Evolutionary conservation across 2,329 filamentous ascomycete species (phyloP).

Genomic region (Juglanconis juglandina): DNA sequence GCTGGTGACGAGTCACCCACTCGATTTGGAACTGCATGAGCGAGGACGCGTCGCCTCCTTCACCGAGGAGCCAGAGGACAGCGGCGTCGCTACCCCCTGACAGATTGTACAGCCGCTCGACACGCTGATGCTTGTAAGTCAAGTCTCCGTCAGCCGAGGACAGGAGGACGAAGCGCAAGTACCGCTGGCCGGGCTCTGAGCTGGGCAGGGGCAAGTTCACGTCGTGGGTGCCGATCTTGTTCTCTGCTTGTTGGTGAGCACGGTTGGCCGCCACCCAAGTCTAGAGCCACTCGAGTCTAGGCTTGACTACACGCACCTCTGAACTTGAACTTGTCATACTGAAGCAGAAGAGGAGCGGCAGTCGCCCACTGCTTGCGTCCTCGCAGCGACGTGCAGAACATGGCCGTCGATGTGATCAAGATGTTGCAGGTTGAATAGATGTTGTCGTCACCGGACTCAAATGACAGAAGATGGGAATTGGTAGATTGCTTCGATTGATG

Average conservation of each 20-base stretch:
- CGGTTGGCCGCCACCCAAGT: neutral
- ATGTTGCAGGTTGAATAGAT: neutral
- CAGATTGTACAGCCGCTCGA: conserved; percentile 39
- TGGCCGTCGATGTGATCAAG: conserved; percentile 5
- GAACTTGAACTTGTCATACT: conserved; percentile 21
- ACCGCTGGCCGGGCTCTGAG: conserved; percentile 11
- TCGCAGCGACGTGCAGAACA: conserved; percentile 39
- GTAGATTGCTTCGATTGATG: neutral
- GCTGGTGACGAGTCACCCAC: conserved; percentile 28
- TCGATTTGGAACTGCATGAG: conserved; percentile 43
- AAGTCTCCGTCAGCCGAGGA: conserved; percentile 34
- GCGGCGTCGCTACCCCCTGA: conserved; percentile 38
- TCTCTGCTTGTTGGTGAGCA: conserved; percentile 32
- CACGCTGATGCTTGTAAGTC: conserved; percentile 26
- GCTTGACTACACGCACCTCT: conserved; percentile 18
- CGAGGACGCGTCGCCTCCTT: conserved; percentile 27
- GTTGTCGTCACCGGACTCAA: neutral
- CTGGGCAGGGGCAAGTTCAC: conserved; percentile 36
- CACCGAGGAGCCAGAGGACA: conserved; percentile 43
- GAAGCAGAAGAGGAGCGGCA: conserved; percentile 27
- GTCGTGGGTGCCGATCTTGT: conserved; percentile 41
- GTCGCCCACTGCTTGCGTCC: conserved; percentile 34
- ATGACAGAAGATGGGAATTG: neutral
- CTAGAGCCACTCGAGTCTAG: no score
- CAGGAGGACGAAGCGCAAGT: conserved; percentile 40